phyloP scores from a whole-genome alignment of 2,329 filamentous ascomycete species.

The Sclerotinia minor region DNA sequence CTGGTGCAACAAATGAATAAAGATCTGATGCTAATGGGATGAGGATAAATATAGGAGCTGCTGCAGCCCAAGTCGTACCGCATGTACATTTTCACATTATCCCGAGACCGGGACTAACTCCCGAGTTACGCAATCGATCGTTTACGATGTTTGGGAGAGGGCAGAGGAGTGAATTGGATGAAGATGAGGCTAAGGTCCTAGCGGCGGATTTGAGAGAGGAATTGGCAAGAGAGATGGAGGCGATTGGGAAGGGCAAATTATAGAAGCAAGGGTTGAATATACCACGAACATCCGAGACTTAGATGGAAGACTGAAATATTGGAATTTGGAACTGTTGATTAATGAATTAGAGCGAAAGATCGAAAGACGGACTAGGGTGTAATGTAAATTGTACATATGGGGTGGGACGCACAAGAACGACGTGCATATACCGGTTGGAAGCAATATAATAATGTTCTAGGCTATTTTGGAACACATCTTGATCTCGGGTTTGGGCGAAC shows the following conservation, averaged over 20 bases:
- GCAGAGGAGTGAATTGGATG: conserved; percentile 70
- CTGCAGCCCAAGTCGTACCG: conserved; percentile 87
- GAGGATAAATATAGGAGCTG: conserved; percentile 54
- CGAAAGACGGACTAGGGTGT: not conserved
- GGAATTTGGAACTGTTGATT: not conserved
- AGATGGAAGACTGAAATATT: conserved; percentile 1
- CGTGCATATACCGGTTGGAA: not conserved
- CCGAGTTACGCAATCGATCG: conserved; percentile 53
- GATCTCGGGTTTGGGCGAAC: not conserved
- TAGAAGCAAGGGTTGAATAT: conserved; percentile 19
- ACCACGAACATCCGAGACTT: not conserved
- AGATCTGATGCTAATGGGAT: conserved; percentile 24
- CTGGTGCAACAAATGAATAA: not conserved
- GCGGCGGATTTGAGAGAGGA: conserved; percentile 55
- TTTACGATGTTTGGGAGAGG: conserved; percentile 85
- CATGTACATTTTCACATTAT: conserved; percentile 97
- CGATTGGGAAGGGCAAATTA: conserved; percentile 35
- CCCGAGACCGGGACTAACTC: conserved; percentile 67
- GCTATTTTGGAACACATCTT: not conserved
- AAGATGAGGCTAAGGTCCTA: conserved; percentile 66
- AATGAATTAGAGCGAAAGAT: not conserved
- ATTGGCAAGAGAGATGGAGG: conserved; percentile 50
- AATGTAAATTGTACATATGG: conserved; percentile 1
- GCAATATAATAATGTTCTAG: conserved; percentile 1
- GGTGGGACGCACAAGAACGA: conserved; percentile 5